Evolutionary conservation across 176 grass and related monocot species (phyloP).

Genomic region (Thinopyrum elongatum): DNA sequence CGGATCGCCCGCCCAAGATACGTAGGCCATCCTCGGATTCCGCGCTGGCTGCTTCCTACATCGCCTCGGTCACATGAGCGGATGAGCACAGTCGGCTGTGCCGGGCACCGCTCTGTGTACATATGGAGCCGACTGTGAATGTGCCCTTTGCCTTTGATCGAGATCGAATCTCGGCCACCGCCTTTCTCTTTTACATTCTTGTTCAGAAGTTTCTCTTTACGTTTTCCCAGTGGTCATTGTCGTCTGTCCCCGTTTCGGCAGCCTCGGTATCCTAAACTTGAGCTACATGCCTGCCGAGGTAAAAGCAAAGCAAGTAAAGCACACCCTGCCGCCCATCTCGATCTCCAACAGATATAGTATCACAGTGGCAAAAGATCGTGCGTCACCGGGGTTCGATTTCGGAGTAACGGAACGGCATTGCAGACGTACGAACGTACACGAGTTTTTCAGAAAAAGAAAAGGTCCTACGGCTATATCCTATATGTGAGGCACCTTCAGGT

Average conservation of each 20-base stretch:
- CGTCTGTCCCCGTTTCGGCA: background rate
- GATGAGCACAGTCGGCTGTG: too few relatives aligned
- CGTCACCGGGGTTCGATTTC: background rate
- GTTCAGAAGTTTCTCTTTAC: background rate
- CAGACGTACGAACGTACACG: background rate
- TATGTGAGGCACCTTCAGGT: too few relatives aligned
- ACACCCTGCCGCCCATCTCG: background rate
- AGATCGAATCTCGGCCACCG: background rate
- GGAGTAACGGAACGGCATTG: background rate
- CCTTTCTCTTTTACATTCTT: background rate
- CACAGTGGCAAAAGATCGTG: background rate
- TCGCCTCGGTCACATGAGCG: background rate
- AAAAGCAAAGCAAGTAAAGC: background rate
- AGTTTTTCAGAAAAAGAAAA: too few relatives aligned
- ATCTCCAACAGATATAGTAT: background rate
- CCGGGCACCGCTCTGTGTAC: too few relatives aligned
- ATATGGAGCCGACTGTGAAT: background rate
- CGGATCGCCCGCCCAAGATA: background rate
- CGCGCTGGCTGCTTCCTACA: background rate
- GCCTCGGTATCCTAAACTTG: background rate
- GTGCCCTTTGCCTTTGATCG: background rate
- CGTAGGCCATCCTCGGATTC: background rate
- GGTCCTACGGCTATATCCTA: background rate
- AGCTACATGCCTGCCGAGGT: background rate
- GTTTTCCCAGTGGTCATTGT: background rate